A percentile compares a stretch with the other conserved stretches of the same genome.
phyloP scores from a whole-genome alignment of 768 basidiomycete genomes.

The Podaxis sp. region DNA sequence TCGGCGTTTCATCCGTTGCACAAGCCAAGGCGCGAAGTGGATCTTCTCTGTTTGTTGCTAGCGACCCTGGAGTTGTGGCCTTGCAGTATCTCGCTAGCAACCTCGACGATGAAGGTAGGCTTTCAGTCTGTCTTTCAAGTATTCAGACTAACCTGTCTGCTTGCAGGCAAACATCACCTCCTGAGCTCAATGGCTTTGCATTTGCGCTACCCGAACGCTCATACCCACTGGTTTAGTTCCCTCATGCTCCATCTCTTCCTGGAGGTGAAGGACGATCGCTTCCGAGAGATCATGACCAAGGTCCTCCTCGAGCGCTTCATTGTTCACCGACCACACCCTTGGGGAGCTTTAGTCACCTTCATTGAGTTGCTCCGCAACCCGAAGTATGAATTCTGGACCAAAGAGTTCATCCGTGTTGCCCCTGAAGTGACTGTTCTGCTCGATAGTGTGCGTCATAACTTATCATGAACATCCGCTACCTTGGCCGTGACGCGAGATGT shows the following conservation, averaged over 20 bases:
- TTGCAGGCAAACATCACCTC: slow-evolving; percentile 89
- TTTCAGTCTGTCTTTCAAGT: not conserved
- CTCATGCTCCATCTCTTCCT: slow-evolving; percentile 85
- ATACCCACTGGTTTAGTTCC: slow-evolving; percentile 97
- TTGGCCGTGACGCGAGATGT: slow-evolving; percentile 18
- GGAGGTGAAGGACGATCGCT: slow-evolving; percentile 73
- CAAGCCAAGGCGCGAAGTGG: slow-evolving; percentile 87
- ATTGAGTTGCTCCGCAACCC: slow-evolving; percentile 90
- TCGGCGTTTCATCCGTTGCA: slow-evolving; percentile 90
- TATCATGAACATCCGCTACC: slow-evolving; percentile 13
- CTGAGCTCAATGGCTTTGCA: slow-evolving; percentile 92
- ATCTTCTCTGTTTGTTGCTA: slow-evolving; percentile 75
- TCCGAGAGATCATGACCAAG: slow-evolving; percentile 82
- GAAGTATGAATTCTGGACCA: slow-evolving; percentile 90
- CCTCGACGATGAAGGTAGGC: slow-evolving; percentile 88
- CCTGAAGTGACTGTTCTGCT: slow-evolving; percentile 85
- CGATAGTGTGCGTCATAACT: slow-evolving; percentile 63
- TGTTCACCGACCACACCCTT: slow-evolving; percentile 93
- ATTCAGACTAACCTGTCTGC: slow-evolving; percentile 10
- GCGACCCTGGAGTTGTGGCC: slow-evolving; percentile 82
- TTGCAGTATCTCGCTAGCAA: slow-evolving; percentile 81
- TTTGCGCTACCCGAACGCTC: slow-evolving; percentile 95
- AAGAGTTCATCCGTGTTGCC: slow-evolving; percentile 79
- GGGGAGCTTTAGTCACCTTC: slow-evolving; percentile 93
- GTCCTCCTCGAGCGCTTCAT: slow-evolving; percentile 93